Base-by-base conservation (phyloP, 495 filamentous ascomycete species). In the Trichocladium antarcticum region DNA sequence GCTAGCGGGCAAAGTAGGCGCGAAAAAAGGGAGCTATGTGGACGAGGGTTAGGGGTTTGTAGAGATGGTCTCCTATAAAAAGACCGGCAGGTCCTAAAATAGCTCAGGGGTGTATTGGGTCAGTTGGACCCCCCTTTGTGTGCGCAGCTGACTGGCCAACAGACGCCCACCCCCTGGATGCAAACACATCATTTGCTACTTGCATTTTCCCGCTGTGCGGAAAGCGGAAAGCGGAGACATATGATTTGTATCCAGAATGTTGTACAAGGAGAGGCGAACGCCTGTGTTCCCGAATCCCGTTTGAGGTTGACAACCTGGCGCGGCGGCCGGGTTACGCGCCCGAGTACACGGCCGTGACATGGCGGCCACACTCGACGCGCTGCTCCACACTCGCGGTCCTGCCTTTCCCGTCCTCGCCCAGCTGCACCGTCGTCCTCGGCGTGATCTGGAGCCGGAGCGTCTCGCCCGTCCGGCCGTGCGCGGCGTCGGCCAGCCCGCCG, bases 351-450 rank as follows among this genome's bases (percentile, higher is more conserved):
- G 83, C 87, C 51, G 86, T 89, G 20, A 90, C 82, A 47, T 78
- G 77, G 47, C 85, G 75, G 20, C 92, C 92, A 67, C 90, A 96
- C 60, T 85, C 85, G 9, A 96, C 80, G 44, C 80, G 80, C 73
- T 97, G 92, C 67, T 94, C 89, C 54, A 95, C 71, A 43, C 69
- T 83, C 24, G 80, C 82, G 55, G 65, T 80, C 55, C 72, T 79
- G 37, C 84, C 81, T 46, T 66, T 81, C 53, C 80, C 75, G 12
- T 77, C 79, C 42, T 77, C 76, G 12, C 68, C 71, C 20, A 89
- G 60, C 41, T 68, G 77, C 22, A 82, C 80, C 60, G 72, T 85
- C 59, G 80, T 78, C 54, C 76, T 70, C 29, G 90, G 89, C 52
- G 92, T 89, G 47, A 94, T 77, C 61, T 95, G 89, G 49, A 97